A percentile compares a stretch with the other conserved stretches of the same genome.
Conservation (phyloP, 352 stramenopile species). For the Paralagenidium karlingii region DNA sequence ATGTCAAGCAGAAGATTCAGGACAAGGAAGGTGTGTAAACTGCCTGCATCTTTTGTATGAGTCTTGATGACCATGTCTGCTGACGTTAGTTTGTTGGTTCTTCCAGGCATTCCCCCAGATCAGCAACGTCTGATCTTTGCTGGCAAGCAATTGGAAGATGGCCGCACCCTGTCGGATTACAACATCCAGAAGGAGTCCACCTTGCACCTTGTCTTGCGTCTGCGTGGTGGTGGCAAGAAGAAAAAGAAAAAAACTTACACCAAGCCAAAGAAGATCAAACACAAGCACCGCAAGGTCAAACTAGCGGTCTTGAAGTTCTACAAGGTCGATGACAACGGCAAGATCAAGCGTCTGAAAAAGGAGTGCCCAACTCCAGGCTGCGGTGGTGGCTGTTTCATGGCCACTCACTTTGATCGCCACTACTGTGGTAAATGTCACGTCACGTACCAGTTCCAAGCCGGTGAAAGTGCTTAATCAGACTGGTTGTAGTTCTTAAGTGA, state of each 20-base stretch:
- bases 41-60: background rate
- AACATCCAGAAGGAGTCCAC: slow-evolving; percentile 97
- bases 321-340: slow-evolving; percentile 93
- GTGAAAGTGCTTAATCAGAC: too few species aligned
- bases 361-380: slow-evolving; percentile 92
- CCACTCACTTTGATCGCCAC: slow-evolving; percentile 98
- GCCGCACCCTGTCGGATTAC: slow-evolving; percentile 88
- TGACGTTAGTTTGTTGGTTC: slow-evolving; percentile 1
- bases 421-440: slow-evolving; percentile 99
- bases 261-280: slow-evolving; percentile 99
- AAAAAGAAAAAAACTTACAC: slow-evolving; percentile 99
- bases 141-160: slow-evolving; percentile 98
- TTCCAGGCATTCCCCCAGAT: slow-evolving; percentile 94
- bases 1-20: slow-evolving; percentile 99
- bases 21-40: slow-evolving; percentile 94
- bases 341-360: slow-evolving; percentile 96
- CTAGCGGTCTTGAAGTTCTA: slow-evolving; percentile 96
- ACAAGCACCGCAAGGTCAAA: slow-evolving; percentile 96
- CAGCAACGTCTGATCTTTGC: slow-evolving; percentile 99
- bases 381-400: slow-evolving; percentile 98
- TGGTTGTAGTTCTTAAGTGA: too few species aligned
- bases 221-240: slow-evolving; percentile 96
- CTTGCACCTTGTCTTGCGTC: slow-evolving; percentile 95
- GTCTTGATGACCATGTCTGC: slow-evolving; percentile 1
- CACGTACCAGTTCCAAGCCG: slow-evolving; percentile 89